Conservation (phyloP, 2,329 filamentous ascomycete species). For the Aureobasidium sp. region DNA sequence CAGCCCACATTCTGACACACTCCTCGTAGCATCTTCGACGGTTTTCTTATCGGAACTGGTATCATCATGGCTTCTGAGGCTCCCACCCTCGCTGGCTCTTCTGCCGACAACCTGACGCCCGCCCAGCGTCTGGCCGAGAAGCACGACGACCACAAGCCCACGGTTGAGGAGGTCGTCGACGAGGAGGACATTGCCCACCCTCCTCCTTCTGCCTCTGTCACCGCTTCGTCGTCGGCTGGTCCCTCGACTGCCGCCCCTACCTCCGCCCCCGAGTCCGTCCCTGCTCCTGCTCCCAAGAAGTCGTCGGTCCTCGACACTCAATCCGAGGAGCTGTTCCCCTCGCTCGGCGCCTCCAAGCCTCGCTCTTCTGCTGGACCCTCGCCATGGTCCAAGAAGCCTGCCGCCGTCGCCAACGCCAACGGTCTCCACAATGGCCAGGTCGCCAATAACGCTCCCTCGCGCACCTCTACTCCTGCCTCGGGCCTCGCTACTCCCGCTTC, state of each 20-base stretch:
- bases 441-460: conserved; percentile 46
- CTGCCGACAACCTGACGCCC: conserved; percentile 35
- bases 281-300: conserved; percentile 14
- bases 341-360: conserved; percentile 68
- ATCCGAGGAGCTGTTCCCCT: conserved; percentile 90
- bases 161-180: conserved; percentile 73
- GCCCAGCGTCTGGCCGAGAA: conserved; percentile 49
- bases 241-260: conserved; percentile 39
- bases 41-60: conserved; percentile 14
- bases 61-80: conserved; percentile 14
- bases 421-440: conserved; percentile 50
- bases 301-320: conserved; percentile 60
- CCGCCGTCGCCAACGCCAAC: conserved; percentile 44
- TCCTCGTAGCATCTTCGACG: conserved; percentile 8
- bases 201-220: conserved; percentile 41
- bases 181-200: conserved; percentile 63
- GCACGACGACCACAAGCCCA: conserved; percentile 53
- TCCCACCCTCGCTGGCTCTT: conserved; percentile 19
- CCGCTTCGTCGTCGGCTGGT: conserved; percentile 32
- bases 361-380: conserved; percentile 55
- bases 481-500: conserved; percentile 44
- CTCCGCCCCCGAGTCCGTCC: conserved; percentile 26
- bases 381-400: conserved; percentile 69
- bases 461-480: conserved; percentile 57
- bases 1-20: neutral